These are phyloP conservation scores for Plasmopara muralis DNA, from an alignment of 352 stramenopile species.

Conservation along the genomic window DNA sequence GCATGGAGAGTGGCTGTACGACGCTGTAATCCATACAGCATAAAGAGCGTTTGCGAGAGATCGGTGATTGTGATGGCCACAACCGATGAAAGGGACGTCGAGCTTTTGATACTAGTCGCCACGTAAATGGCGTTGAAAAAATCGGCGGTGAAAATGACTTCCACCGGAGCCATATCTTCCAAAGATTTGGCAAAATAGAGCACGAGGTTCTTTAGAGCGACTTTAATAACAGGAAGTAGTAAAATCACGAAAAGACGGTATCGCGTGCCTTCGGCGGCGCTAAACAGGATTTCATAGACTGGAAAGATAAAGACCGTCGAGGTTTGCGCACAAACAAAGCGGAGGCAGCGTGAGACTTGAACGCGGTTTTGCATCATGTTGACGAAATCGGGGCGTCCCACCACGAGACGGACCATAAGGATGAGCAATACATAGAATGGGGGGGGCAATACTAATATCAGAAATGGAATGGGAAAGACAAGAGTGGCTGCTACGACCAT, in stretches of 20 bases:
- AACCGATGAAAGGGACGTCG: conserved; percentile 2
- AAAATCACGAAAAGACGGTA: conserved; percentile 5
- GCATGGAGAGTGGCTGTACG: conserved; percentile 1
- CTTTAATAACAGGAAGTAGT: conserved; percentile 4
- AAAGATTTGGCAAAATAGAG: conserved; percentile 4
- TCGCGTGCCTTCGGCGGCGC: conserved; percentile 1
- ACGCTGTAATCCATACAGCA: conserved; percentile 14
- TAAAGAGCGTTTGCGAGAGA: conserved; percentile 10
- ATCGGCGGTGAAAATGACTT: conserved; percentile 4
- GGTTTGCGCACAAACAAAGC: conserved; percentile 15
- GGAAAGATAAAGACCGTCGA: conserved; percentile 19
- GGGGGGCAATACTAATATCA: conserved; percentile 6
- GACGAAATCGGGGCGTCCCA: conserved; percentile 2
- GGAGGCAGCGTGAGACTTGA: conserved; percentile 12
- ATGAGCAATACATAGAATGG: conserved; percentile 12
- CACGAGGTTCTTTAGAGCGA: conserved; percentile 4
- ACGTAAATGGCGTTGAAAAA: conserved; percentile 9
- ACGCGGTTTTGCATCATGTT: conserved; percentile 8
- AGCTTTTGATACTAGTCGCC: conserved; percentile 5
- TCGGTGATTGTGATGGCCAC: conserved; percentile 13
- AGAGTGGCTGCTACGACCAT: conserved; percentile 8
- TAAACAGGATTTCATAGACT: conserved; percentile 17
- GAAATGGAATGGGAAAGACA: conserved; percentile 24
- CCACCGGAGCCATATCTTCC: conserved; percentile 3
- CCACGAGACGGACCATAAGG: conserved; percentile 7